Percentiles rank a stretch among this genome's conserved stretches.
phyloP scores from a whole-genome alignment of 345 rosid genomes.

The Angophora floribunda region DNA sequence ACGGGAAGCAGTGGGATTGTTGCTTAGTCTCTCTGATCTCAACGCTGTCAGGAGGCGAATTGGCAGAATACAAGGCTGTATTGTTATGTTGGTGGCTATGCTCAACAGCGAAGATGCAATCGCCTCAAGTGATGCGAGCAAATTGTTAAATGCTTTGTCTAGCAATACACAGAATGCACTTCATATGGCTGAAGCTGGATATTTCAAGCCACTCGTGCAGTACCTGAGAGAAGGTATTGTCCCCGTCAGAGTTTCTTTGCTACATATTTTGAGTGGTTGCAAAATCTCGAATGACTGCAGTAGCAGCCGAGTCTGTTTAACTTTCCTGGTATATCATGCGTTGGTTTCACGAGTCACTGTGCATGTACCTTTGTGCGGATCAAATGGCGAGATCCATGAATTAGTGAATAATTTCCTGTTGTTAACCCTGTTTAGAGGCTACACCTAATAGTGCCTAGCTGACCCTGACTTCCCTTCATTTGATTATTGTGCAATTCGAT shows the following conservation, averaged over 20 bases:
- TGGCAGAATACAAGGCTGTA: constrained; percentile 61
- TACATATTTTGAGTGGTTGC: background rate
- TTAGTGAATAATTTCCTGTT: background rate
- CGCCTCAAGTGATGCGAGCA: constrained; percentile 44
- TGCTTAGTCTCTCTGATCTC: constrained; percentile 42
- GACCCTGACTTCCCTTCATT: background rate
- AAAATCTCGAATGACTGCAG: background rate
- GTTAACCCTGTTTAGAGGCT: background rate
- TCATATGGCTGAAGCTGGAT: constrained; percentile 79
- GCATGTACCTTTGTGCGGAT: background rate
- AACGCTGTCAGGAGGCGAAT: constrained; percentile 41
- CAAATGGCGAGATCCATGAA: background rate
- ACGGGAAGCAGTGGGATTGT: constrained; percentile 52
- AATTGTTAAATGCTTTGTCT: constrained; percentile 45
- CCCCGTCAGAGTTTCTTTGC: background rate
- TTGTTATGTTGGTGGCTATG: constrained; percentile 51
- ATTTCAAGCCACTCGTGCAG: constrained; percentile 56
- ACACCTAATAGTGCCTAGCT: background rate
- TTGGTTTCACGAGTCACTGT: background rate
- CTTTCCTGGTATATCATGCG: background rate
- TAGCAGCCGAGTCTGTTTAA: background rate
- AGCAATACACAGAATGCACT: constrained; percentile 63
- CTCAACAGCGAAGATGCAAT: constrained; percentile 38
- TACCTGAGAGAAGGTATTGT: constrained; percentile 46
- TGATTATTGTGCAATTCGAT: background rate